Conservation (phyloP, 2,329 filamentous ascomycete genomes). For the Aureobasidium subglaciale region DNA sequence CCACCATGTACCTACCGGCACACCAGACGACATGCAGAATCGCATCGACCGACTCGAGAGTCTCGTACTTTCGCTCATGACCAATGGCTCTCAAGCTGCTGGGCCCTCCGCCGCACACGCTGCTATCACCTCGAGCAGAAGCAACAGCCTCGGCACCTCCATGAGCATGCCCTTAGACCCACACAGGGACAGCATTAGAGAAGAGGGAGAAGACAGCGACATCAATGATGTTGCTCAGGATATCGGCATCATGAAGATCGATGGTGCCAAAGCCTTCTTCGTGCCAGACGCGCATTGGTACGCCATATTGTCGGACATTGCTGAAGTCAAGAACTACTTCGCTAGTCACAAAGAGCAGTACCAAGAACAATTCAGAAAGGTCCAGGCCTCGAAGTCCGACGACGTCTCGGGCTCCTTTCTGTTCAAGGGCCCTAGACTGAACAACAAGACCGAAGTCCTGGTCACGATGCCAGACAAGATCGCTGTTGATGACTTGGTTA, state of each 20-base stretch:
- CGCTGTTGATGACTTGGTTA: constrained; percentile 75
- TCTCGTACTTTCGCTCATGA: constrained; percentile 88
- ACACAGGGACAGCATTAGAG: constrained; percentile 48
- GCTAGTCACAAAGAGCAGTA: constrained; percentile 78
- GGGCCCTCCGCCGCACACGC: constrained; percentile 51
- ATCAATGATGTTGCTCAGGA: constrained; percentile 47
- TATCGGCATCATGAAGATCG: constrained; percentile 47
- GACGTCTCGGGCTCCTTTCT: constrained; percentile 68
- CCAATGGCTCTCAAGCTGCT: constrained; percentile 63
- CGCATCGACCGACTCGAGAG: constrained; percentile 92
- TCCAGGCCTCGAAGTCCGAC: constrained; percentile 59
- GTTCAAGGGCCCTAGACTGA: constrained; percentile 62
- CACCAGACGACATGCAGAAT: constrained; percentile 96
- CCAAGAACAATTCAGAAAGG: constrained; percentile 70
- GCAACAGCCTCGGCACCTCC: constrained; percentile 32
- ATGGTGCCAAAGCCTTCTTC: constrained; percentile 42
- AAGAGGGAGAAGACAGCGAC: constrained; percentile 52
- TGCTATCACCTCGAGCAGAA: constrained; percentile 40
- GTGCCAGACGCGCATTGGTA: constrained; percentile 48
- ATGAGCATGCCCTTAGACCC: constrained; percentile 25
- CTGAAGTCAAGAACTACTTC: constrained; percentile 92
- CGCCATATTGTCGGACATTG: constrained; percentile 53
- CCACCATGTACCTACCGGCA: constrained; percentile 33
- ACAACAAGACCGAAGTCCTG: constrained; percentile 69
- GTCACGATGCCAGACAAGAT: constrained; percentile 73